Conservation (phyloP, 305 asterid species). For the Fraxinus dipetala region DNA sequence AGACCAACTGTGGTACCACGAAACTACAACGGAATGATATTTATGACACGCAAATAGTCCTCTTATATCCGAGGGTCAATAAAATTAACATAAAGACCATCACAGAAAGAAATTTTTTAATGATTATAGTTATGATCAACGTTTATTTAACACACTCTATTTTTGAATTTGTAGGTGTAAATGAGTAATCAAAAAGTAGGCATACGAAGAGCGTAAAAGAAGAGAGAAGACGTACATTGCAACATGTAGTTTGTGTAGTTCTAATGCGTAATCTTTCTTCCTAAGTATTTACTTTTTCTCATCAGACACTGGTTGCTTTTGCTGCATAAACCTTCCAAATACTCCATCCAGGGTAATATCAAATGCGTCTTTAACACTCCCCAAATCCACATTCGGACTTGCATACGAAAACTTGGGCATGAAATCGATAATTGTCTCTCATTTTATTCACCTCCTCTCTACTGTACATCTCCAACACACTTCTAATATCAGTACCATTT, state of each 20-base stretch:
- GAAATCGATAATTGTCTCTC: constrained; percentile 47
- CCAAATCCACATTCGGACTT: constrained; percentile 34
- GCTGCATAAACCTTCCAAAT: constrained; percentile 45
- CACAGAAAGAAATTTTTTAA: background rate
- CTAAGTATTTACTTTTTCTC: background rate
- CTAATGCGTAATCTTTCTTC: background rate
- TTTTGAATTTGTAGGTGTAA: background rate
- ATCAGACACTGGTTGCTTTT: constrained; percentile 16
- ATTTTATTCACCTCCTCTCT: constrained; percentile 41
- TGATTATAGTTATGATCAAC: no score
- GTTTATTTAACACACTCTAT: no score
- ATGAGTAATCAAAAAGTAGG: no score
- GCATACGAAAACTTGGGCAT: constrained; percentile 55
- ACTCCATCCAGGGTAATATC: constrained; percentile 65
- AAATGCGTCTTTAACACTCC: constrained; percentile 47
- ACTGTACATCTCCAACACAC: constrained; percentile 33
- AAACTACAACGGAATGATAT: background rate
- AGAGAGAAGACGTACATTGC: background rate
- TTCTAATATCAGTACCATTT: constrained; percentile 36
- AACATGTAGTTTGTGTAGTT: background rate
- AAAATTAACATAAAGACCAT: background rate
- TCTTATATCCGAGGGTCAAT: background rate
- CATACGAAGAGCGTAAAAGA: background rate
- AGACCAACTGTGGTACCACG: background rate
- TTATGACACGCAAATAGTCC: no score